phyloP scores from a whole-genome alignment of 2,329 filamentous ascomycete species.

The Colletotrichum sojae region DNA sequence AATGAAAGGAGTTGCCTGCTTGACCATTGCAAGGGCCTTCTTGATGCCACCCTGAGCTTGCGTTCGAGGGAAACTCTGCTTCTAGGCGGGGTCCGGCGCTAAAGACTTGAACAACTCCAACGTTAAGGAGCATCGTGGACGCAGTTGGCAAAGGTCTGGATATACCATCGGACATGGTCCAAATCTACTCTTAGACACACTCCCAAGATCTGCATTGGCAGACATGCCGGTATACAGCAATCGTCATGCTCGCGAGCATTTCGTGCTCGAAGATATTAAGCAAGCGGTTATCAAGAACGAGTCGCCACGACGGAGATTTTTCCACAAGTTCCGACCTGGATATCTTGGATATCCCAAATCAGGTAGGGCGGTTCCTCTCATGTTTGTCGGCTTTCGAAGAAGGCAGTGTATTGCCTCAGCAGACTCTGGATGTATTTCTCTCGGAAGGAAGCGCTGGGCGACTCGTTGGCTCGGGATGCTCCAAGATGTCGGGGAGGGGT shows the following conservation, averaged over 20 bases:
- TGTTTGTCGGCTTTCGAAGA: conserved; percentile 69
- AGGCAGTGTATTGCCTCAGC: conserved; percentile 70
- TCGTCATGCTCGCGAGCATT: conserved; percentile 69
- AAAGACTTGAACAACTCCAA: conserved; percentile 69
- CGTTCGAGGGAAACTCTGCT: conserved; percentile 66
- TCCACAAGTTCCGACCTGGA: conserved; percentile 73
- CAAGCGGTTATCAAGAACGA: conserved; percentile 75
- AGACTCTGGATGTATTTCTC: conserved; percentile 68
- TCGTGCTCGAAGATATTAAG: conserved; percentile 73
- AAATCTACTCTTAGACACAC: conserved; percentile 62
- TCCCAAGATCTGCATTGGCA: conserved; percentile 67
- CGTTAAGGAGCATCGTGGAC: conserved; percentile 67
- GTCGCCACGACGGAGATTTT: conserved; percentile 71
- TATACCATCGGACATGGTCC: conserved; percentile 60
- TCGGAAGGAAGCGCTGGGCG: conserved; percentile 69
- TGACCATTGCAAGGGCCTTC: conserved; percentile 69
- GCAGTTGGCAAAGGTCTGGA: conserved; percentile 68
- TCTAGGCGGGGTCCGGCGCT: conserved; percentile 67
- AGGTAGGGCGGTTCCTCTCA: conserved; percentile 71
- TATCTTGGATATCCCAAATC: conserved; percentile 70
- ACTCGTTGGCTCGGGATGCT: conserved; percentile 69
- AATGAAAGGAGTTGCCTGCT: conserved; percentile 77
- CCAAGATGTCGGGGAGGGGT: conserved; percentile 72
- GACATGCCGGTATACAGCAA: conserved; percentile 68
- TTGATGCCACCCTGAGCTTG: conserved; percentile 70